These are phyloP conservation scores for Paraconiothyrium brasiliense DNA, from an alignment of 2,329 filamentous ascomycete species.

Conservation along the genomic window DNA sequence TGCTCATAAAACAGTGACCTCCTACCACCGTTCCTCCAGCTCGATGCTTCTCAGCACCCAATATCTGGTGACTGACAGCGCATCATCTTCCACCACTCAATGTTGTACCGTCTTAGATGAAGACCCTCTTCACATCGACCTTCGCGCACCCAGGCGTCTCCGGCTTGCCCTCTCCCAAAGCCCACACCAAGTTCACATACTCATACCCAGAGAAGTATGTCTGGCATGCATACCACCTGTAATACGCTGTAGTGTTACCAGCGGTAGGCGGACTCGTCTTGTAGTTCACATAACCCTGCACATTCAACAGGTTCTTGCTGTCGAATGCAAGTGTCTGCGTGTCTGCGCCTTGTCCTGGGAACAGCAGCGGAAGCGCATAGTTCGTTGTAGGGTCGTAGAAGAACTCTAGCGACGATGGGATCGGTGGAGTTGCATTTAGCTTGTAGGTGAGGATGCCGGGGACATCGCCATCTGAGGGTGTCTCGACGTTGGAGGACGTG, in stretches of 20 bases:
- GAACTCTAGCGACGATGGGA: slow-evolving; percentile 50
- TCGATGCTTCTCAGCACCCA: background rate
- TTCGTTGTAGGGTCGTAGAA: slow-evolving; percentile 51
- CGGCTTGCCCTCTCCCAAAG: slow-evolving; percentile 50
- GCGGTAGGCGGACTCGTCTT: slow-evolving; percentile 43
- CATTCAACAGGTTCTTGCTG: slow-evolving; percentile 47
- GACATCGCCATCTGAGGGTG: slow-evolving; percentile 24
- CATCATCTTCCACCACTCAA: background rate
- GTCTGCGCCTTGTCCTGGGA: slow-evolving; percentile 32
- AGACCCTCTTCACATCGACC: slow-evolving; percentile 53
- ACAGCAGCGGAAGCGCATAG: slow-evolving; percentile 55
- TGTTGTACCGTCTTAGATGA: slow-evolving; percentile 15
- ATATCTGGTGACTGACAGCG: background rate
- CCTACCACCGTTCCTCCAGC: too few species aligned
- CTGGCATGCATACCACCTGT: slow-evolving; percentile 58
- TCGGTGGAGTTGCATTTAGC: slow-evolving; percentile 46
- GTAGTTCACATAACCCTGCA: slow-evolving; percentile 54
- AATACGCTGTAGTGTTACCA: slow-evolving; percentile 36
- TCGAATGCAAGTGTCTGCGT: slow-evolving; percentile 54
- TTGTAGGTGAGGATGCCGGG: slow-evolving; percentile 54
- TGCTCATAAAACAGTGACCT: background rate
- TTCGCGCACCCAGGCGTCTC: slow-evolving; percentile 58
- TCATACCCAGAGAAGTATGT: slow-evolving; percentile 54
- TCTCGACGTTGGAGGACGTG: slow-evolving; percentile 33
- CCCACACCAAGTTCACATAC: slow-evolving; percentile 57